Evolutionary conservation across 2,329 filamentous ascomycete species (phyloP), one percentile per base, ranked within the genome.

Genomic region (Claviceps sp.): DNA sequence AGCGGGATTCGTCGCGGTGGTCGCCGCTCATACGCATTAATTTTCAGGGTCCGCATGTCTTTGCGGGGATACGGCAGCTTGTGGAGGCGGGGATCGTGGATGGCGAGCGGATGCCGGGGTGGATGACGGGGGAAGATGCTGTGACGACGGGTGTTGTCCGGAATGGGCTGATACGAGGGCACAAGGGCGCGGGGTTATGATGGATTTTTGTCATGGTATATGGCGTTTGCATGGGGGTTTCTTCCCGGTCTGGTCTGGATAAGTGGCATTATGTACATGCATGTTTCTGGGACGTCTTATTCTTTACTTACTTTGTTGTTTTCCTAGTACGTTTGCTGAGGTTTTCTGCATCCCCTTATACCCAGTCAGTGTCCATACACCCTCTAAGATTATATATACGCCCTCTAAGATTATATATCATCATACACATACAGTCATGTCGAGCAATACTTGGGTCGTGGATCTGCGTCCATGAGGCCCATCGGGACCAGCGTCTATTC

Each of bases 71-170:
- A 24, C 77, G 87, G 47, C 81, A 85, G 61, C 73, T 95, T 37
- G 85, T 91, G 0, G 88, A 94, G 65, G 70, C 79, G 16, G 88
- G 87, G 0, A 74, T 86, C 49, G 72, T 95, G 26, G 81, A 94
- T 62, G 84, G 87, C 1, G 77, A 82, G 60, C 78, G 73, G 51
- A 90, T 94, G 85, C 88, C 89, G 0, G 85, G 85, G 0, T 95
- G 88, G 88, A 84, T 95, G 83, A 93, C 88, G 1, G 89, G 88
- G 2, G 88, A 95, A 61, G 85, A 88, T 45, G 85, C 83, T 0
- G 81, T 93, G 5, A 93, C 86, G 50, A 74, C 82, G 40, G 85
- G 86, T 0, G 76, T 80, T 30, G 80, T 94, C 4, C 76, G 74
- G 56, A 67, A 79, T 54, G 87, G 88, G 2, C 74, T 82, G 55